Conservation (phyloP, 2,329 filamentous ascomycete species). For the Sclerotinia trifoliorum region DNA sequence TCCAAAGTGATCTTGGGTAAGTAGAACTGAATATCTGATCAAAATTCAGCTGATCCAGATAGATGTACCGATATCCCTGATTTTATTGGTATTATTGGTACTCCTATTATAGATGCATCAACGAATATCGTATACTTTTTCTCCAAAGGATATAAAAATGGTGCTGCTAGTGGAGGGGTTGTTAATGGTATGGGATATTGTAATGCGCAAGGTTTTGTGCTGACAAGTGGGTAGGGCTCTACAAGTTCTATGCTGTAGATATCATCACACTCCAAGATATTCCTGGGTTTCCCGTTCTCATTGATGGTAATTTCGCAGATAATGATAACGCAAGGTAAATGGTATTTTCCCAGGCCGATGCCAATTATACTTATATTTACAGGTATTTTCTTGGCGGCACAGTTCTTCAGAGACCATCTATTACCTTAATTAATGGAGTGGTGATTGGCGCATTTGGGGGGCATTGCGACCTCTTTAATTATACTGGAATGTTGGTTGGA, state of each 20-base stretch:
- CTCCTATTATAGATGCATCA: constrained; percentile 29
- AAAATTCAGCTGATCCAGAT: neutral
- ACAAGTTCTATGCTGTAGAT: constrained; percentile 39
- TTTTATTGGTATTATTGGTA: constrained; percentile 29
- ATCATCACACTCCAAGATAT: constrained; percentile 43
- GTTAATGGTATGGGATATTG: constrained; percentile 27
- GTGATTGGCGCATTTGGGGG: constrained; percentile 50
- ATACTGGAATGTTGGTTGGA: constrained; percentile 40
- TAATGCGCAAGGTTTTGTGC: neutral
- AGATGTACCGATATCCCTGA: constrained; percentile 40
- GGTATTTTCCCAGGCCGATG: neutral
- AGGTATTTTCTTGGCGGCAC: constrained; percentile 48
- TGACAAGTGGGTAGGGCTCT: constrained; percentile 31
- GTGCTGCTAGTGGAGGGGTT: constrained; percentile 33
- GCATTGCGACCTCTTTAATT: constrained; percentile 50
- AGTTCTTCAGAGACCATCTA: constrained; percentile 46
- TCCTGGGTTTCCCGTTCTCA: constrained; percentile 44
- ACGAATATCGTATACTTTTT: constrained; percentile 31
- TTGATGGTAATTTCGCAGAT: constrained; percentile 47
- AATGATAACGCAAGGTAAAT: constrained; percentile 44
- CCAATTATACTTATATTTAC: constrained; percentile 16
- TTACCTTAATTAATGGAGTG: constrained; percentile 44
- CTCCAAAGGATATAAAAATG: constrained; percentile 27
- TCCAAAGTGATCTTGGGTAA: constrained; percentile 42
- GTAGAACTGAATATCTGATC: too few relatives aligned